Base-by-base conservation (phyloP, 2,329 filamentous ascomycete species). In the Paradendryphiella salina region DNA sequence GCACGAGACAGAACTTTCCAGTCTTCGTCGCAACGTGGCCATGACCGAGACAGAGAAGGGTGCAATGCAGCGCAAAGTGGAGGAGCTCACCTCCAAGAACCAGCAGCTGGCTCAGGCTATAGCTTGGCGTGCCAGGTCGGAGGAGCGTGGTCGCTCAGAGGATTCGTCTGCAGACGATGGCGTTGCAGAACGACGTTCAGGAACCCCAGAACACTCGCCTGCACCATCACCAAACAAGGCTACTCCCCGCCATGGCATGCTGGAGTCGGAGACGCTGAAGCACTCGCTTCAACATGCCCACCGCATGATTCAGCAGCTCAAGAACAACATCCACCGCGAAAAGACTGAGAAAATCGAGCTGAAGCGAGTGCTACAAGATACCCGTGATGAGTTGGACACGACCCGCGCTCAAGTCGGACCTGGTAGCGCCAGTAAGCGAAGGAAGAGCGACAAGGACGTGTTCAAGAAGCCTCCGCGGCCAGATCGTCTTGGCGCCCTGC, bases 331-430 rank as follows among this genome's bases (percentile, higher is more conserved):
- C 38, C 93, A 99, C 73, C 88, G 94, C 28, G 94, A 99, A 74
- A 99, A 97, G 85, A 96, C 93, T 0, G 94, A 99, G 74, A 99
- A 96, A 79, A 83, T 97, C 21, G 94, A 99, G 74, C 83, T 97
- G 46, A 92, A 90, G 75, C 88, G 93, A 52, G 90, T 99, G 82
- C 83, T 97, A 23, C 93, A 97, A 75, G 94, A 99, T 66, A 88
- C 93, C 18, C 86, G 92, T 29, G 94, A 99, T 69, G 94, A 99
- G 66, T 77, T 99, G 21, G 94, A 90, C 73, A 75, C 84, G 38
- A 83, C 85, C 52, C 80, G 83, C 39, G 83, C 84, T 26, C 73
- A 63, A 63, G 73, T 69, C 36, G 69, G 65, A 63, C 73, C 46
- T 63, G 78, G 72, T 34, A 79, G 74, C 57, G 74, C 75, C 39